Evolutionary conservation across 2,329 filamentous ascomycete species (phyloP), one percentile per base, ranked within the genome.

Genomic region (Neonectria sp.): DNA sequence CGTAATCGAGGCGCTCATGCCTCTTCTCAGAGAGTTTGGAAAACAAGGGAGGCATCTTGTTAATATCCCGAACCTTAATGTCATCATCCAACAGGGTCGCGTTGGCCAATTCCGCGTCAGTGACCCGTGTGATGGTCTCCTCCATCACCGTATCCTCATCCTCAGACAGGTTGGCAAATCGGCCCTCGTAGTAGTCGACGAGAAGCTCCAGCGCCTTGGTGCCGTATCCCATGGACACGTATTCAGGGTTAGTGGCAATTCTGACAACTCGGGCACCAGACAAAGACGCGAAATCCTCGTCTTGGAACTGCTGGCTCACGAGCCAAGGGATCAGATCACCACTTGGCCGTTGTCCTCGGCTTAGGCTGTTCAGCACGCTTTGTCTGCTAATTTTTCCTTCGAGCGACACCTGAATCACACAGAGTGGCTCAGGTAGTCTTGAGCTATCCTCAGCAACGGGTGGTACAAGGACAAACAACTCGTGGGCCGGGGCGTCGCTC

Each of bases 301-400:
- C 96, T 78, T 98, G 96, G 84, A 97, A 99, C 79, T 99, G 96
- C 79, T 98, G 95, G 79, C 94, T 97, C 69, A 99, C 93, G 35
- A 98, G 88, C 96, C 96, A 99, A 1, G 96, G 96, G 64, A 99
- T 99, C 60, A 99, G 84, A 80, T 99, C 96, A 75, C 96, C 96
- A 45, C 93, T 91, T 2, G 95, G 94, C 73, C 96, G 88, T 78
- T 96, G 93, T 43, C 96, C 97, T 78, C 96, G 90, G 75, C 93
- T 95, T 70, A 99, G 83, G 79, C 93, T 93, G 82, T 94, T 97
- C 65, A 98, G 85, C 4, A 99, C 95, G 77, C 95, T 98, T 76
- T 97, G 92, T 71, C 91, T 90, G 84, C 95, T 98, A 77, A 99
- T 99, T 73, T 94, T 93, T 75, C 96, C 96, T 87, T 99, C 96